phyloP scores from a whole-genome alignment of 140 eudicot genomes.

The Cichorium intybus region DNA sequence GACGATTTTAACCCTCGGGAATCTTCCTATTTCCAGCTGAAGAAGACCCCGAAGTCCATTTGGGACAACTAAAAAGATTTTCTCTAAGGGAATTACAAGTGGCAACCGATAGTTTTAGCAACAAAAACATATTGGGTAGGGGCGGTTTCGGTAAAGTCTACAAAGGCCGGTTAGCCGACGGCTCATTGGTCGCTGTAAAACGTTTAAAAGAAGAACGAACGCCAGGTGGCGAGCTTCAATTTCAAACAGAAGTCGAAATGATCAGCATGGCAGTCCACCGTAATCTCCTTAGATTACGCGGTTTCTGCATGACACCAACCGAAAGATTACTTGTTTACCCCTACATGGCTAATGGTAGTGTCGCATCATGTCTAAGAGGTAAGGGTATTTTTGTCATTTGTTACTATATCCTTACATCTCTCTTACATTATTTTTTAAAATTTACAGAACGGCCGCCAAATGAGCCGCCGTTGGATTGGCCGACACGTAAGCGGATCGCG shows the following conservation, averaged over 20 bases:
- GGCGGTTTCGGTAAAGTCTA: conserved; percentile 87
- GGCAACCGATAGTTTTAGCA: conserved; percentile 78
- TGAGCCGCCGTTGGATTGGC: conserved; percentile 78
- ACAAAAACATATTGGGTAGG: conserved; percentile 72
- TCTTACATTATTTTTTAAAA: background rate
- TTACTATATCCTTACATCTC: too few species aligned
- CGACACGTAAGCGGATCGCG: conserved; percentile 69
- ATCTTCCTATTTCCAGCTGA: conserved; percentile 44
- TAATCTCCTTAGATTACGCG: conserved; percentile 68
- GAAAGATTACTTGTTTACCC: conserved; percentile 81
- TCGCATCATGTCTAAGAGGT: conserved; percentile 83
- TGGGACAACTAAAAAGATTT: conserved; percentile 75
- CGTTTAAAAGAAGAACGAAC: conserved; percentile 80
- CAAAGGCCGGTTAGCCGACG: conserved; percentile 74
- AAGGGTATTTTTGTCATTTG: background rate
- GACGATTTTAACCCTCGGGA: background rate
- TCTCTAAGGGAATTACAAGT: conserved; percentile 73
- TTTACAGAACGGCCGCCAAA: conserved; percentile 65
- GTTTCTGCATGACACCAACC: conserved; percentile 87
- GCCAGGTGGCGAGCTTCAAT: conserved; percentile 81
- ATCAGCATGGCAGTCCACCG: conserved; percentile 89
- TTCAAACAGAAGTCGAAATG: conserved; percentile 86
- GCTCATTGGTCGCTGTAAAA: conserved; percentile 75
- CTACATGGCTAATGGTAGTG: conserved; percentile 84
- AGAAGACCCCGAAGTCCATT: conserved; percentile 69